Conservation (phyloP, 1,139 yeast genomes). For the Kodamaea ohmeri region DNA sequence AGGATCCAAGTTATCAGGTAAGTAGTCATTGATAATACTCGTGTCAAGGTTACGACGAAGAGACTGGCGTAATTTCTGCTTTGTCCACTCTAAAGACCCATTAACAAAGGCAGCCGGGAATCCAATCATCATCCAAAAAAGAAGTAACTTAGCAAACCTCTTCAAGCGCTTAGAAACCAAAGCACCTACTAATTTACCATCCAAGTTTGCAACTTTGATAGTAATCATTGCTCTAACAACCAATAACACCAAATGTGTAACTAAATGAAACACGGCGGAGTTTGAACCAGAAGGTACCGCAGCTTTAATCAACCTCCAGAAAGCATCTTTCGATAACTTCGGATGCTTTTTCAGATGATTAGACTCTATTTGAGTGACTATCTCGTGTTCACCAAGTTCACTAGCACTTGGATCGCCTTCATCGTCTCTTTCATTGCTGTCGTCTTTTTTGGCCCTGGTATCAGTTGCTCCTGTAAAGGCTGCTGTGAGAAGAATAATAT, state of each 20-base stretch:
- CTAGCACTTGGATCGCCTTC: slow-evolving; percentile 10
- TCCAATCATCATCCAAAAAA: slow-evolving; percentile 82
- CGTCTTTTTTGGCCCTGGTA: slow-evolving; percentile 18
- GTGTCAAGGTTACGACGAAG: slow-evolving; percentile 67
- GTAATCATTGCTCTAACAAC: slow-evolving; percentile 72
- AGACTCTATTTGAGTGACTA: slow-evolving; percentile 8
- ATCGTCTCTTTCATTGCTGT: slow-evolving; percentile 7
- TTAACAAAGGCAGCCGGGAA: slow-evolving; percentile 84
- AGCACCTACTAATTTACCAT: slow-evolving; percentile 82
- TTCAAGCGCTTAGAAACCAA: slow-evolving; percentile 69
- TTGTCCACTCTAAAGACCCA: slow-evolving; percentile 69
- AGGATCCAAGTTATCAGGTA: slow-evolving; percentile 58
- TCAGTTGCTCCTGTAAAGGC: slow-evolving; percentile 47
- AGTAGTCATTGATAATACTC: slow-evolving; percentile 61
- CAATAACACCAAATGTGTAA: slow-evolving; percentile 59
- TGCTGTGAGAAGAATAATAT: slow-evolving; percentile 44
- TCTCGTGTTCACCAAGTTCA: slow-evolving; percentile 11
- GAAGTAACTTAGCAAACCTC: slow-evolving; percentile 60
- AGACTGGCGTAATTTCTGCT: slow-evolving; percentile 61
- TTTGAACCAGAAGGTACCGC: slow-evolving; percentile 38
- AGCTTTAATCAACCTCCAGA: slow-evolving; percentile 33
- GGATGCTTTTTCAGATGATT: slow-evolving; percentile 21
- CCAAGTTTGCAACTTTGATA: slow-evolving; percentile 80
- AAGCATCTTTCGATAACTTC: slow-evolving; percentile 35
- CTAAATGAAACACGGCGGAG: slow-evolving; percentile 41